Evolutionary conservation across 495 filamentous ascomycete genomes (phyloP).

Genomic region (Aspergillus ellipticus): DNA sequence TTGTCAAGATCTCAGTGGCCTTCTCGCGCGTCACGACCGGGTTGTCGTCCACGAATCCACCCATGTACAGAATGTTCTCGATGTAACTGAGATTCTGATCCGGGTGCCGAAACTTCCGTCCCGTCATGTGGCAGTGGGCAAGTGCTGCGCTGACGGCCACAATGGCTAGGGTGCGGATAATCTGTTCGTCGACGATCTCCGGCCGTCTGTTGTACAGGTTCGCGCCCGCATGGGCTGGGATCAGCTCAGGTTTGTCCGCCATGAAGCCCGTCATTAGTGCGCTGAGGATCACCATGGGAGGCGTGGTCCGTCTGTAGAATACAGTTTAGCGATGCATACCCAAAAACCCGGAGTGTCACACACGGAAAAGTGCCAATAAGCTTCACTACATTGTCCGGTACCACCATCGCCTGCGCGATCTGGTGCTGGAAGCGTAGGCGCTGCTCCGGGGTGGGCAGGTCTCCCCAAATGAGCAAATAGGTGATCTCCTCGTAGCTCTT

Average conservation of each 20-base stretch:
- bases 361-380: background rate
- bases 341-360: background rate
- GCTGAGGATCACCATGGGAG: background rate
- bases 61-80: conserved; percentile 42
- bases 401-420: background rate
- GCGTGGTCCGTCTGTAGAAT: background rate
- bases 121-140: background rate
- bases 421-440: background rate
- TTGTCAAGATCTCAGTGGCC: background rate
- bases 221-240: background rate
- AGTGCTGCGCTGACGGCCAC: background rate
- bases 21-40: conserved; percentile 16
- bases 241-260: background rate
- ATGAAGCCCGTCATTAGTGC: background rate
- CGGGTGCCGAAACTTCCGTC: conserved; percentile 29
- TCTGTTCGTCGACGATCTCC: background rate
- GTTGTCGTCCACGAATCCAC: conserved; percentile 32
- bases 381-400: background rate
- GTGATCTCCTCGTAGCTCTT: background rate
- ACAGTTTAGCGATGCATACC: background rate
- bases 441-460: background rate
- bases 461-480: background rate
- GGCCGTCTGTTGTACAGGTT: background rate
- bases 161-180: background rate
- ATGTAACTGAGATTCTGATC: conserved; percentile 35